Conservation (phyloP, 768 basidiomycete genomes). For the Rubroboletus pulcherrimus region DNA sequence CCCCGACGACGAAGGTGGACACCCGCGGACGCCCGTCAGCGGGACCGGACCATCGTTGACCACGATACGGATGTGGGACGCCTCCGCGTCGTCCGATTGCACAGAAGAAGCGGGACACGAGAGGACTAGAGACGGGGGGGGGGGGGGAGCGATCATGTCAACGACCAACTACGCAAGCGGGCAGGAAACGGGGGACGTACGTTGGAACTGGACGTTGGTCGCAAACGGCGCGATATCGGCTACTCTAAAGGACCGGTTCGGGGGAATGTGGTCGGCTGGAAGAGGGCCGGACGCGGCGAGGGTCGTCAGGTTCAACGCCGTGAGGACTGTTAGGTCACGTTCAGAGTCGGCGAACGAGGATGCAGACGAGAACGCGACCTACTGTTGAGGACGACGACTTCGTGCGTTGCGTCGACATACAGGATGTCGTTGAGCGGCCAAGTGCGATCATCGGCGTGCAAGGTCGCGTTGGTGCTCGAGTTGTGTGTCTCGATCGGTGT, state of each 20-base stretch:
- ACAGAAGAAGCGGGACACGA: conserved; percentile 39
- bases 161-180: too few relatives aligned
- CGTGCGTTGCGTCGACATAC: conserved; percentile 89
- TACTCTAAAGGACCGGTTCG: conserved; percentile 62
- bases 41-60: conserved; percentile 88
- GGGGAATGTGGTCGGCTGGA: conserved; percentile 67
- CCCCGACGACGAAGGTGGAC: conserved; percentile 55
- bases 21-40: conserved; percentile 72
- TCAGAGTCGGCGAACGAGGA: neutral
- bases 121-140: too few relatives aligned
- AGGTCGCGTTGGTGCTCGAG: conserved; percentile 80
- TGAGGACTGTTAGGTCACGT: conserved; percentile 50
- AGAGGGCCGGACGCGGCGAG: conserved; percentile 73
- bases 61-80: conserved; percentile 71
- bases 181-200: conserved; percentile 38
- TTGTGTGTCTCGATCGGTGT: conserved; percentile 68
- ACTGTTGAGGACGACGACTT: conserved; percentile 89
- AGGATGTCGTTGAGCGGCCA: conserved; percentile 71
- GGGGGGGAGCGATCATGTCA: too few relatives aligned
- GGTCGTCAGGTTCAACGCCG: conserved; percentile 77
- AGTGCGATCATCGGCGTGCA: conserved; percentile 62
- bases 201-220: conserved; percentile 86
- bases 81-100: conserved; percentile 24
- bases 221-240: conserved; percentile 83
- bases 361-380: conserved; percentile 16